These are phyloP conservation scores for Aspergillus latus DNA, from an alignment of 2,329 filamentous ascomycete species.

Conservation along the genomic window DNA sequence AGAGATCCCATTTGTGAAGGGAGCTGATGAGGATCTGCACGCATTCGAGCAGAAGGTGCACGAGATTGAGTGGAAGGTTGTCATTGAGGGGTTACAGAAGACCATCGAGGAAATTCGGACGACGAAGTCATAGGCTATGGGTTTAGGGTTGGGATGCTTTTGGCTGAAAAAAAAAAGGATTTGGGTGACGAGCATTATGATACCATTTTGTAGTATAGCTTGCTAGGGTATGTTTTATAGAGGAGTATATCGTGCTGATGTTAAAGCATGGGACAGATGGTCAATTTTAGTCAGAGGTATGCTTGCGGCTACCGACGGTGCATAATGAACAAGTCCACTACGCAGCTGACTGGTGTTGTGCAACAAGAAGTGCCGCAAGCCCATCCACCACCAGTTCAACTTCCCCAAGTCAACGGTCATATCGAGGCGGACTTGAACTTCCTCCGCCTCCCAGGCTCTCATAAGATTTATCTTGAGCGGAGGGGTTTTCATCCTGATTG, in stretches of 20 bases:
- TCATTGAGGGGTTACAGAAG: constrained; percentile 66
- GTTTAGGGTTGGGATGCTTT: neutral
- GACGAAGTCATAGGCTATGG: constrained; percentile 16
- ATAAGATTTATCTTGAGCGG: neutral
- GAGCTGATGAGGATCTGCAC: constrained; percentile 62
- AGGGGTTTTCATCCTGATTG: neutral
- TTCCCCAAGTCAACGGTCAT: neutral
- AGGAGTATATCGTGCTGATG: neutral
- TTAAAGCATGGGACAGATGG: neutral
- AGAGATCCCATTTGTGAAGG: constrained; percentile 65
- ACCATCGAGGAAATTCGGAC: constrained; percentile 34
- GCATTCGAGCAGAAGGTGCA: constrained; percentile 73
- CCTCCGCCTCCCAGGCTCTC: neutral
- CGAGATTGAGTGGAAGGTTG: constrained; percentile 70
- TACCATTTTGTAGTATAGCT: constrained; percentile 12
- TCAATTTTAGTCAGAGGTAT: neutral
- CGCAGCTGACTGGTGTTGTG: neutral
- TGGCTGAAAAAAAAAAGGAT: neutral
- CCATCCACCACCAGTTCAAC: neutral
- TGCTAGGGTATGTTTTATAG: constrained; percentile 5
- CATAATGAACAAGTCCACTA: neutral
- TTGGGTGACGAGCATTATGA: constrained; percentile 1
- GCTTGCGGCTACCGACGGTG: neutral
- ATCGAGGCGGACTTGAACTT: neutral
- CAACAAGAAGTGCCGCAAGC: neutral